Evolutionary conservation across 305 asterid genomes (phyloP), one percentile per base, ranked within the genome.

Genomic region (Fraxinus latifolia): DNA sequence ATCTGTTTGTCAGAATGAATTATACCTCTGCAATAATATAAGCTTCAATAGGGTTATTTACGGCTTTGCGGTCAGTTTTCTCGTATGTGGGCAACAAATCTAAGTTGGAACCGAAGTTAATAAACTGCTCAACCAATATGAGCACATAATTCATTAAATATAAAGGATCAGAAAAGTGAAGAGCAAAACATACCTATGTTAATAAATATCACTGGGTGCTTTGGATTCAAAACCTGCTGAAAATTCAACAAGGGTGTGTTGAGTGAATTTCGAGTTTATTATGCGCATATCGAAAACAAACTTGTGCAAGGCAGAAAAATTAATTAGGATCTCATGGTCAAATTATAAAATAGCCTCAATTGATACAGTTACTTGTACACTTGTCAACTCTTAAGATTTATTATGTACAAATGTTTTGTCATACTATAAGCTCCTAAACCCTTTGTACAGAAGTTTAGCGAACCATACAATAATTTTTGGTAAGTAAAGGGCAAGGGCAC

Each of bases 81-180:
- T 95, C 99, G 73, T 89, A 90, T 1, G 97, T 97, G 84, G 93
- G 96, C 89, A 94, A 87, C 83, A 84, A 83, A 88, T 95, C 99
- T 95, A 79, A 81, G 73, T 62, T 32, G 82, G 76, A 74, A 39
- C 77, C 37, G 82, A 53, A 27, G 70, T 53, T 19, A 77, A 19
- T 58, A 53, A 50, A 39, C 74, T 55, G 70, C 74, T 80, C 86
- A 84, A 80, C 8, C 25, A 31, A 32, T 32, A 71, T 32, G 44
- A 71, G 78, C 77, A 33, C 58, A 65, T 6, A 14, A 50, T 81
- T 62, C 78, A 78, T 55, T 39, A n/a, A 65, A 77, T 55, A 50
- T 67, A 44, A 77, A 74, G 76, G 82, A 83, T 15, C 31, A 7
- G 76, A 72, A 73, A 79, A 76, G 76, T 62, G 74, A 82, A 82